These are phyloP conservation scores for Scutellaria galericulata DNA, from an alignment of 257 asterid genomes.

Conservation along the genomic window DNA sequence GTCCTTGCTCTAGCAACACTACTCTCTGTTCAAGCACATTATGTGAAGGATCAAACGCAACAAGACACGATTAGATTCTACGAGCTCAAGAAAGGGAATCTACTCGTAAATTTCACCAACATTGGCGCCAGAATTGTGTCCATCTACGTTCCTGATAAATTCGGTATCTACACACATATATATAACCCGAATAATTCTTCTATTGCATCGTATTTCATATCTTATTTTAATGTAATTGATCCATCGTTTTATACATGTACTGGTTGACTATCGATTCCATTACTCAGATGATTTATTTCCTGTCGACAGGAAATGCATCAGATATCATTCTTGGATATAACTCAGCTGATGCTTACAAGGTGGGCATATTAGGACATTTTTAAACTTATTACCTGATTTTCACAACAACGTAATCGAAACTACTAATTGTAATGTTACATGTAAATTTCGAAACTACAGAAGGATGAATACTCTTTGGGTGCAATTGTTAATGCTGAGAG, in stretches of 20 bases:
- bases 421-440: background rate
- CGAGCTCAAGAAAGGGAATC: slow-evolving; percentile 4
- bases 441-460: background rate
- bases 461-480: slow-evolving; percentile 13
- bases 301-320: background rate
- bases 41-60: background rate
- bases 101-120: slow-evolving; percentile 3
- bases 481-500: slow-evolving; percentile 19
- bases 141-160: slow-evolving; percentile 4
- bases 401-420: background rate
- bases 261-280: background rate
- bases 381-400: background rate
- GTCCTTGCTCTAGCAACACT: slow-evolving; percentile 5
- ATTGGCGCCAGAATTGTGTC: slow-evolving; percentile 18
- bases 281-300: no score
- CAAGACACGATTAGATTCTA: background rate
- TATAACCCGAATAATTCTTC: no score
- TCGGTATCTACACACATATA: background rate
- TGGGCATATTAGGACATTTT: slow-evolving; percentile 3
- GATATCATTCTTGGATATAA: slow-evolving; percentile 20
- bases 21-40: background rate
- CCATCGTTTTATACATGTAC: background rate
- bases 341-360: slow-evolving; percentile 13
- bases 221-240: background rate
- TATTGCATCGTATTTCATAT: no score